Percentiles rank a stretch among this genome's conserved stretches.
Evolutionary conservation across 352 stramenopile genomes (phyloP).

Genomic region (Globisporangium spinosum): DNA sequence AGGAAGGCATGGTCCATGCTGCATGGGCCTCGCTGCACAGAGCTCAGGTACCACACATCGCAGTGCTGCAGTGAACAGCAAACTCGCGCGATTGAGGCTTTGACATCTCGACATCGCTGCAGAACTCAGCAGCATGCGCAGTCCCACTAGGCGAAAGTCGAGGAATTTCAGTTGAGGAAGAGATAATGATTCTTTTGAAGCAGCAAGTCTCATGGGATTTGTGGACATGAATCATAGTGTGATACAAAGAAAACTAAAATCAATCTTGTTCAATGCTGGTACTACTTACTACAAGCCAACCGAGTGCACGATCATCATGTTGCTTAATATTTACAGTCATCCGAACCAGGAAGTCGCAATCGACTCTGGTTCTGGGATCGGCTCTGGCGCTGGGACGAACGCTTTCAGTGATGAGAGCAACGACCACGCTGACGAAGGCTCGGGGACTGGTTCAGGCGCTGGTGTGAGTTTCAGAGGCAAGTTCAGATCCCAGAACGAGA

Average conservation of each 20-base stretch:
- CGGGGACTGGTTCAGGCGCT: not conserved
- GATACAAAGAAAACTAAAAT: no score
- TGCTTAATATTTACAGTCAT: not conserved
- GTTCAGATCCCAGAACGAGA: slow-evolving; percentile 8
- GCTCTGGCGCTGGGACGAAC: not conserved
- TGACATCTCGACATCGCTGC: not conserved
- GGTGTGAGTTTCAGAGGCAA: not conserved
- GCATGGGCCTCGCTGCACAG: no score
- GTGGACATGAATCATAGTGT: no score
- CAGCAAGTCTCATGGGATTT: no score
- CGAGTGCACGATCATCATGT: not conserved
- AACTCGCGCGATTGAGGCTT: not conserved
- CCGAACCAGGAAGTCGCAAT: not conserved
- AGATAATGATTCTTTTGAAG: no score
- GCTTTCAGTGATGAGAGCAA: slow-evolving; percentile 3
- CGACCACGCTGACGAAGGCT: slow-evolving; percentile 6
- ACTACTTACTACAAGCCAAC: not conserved
- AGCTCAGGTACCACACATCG: no score
- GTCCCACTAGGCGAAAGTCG: not conserved
- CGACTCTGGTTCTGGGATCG: not conserved
- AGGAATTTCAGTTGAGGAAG: not conserved
- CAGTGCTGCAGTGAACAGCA: no score
- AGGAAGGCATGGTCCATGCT: no score
- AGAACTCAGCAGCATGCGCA: not conserved
- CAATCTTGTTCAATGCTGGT: not conserved